Evolutionary conservation across 2,329 filamentous ascomycete genomes (phyloP), one percentile per base, ranked within the genome.

Genomic region (Podosphaera xanthii): DNA sequence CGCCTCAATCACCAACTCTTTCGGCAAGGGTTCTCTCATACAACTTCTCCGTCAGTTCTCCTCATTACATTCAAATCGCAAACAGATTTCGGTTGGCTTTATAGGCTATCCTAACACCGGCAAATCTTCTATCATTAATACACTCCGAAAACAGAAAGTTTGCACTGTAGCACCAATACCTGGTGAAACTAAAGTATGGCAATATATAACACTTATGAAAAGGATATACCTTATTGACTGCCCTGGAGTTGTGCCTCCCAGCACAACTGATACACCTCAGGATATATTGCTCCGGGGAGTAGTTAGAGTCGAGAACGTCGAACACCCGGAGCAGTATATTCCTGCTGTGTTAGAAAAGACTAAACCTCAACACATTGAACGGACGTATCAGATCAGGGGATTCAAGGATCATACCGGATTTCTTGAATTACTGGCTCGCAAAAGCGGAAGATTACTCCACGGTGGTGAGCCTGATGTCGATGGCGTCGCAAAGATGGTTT

Each of bases 81-180:
- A 97, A 71, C 92, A 98, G 70, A 90, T 98, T 56, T 91, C 86
- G 2, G 89, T 95, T 35, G 91, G 91, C 46, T 79, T 70, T 57
- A 70, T 70, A 49, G 84, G 84, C 33, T 92, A 92, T 64, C 92
- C 92, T 2, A 98, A 97, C 67, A 90, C 87, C 0, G 92, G 92
- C 66, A 98, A 98, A 72, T 94, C 87, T 2, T 92, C 87, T 50
- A 92, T 98, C 65, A 97, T 98, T 73, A 98, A 98, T 73, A 95
- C 91, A 0, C 75, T 98, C 2, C 80, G 89, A 53, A 91, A 89
- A 71, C 97, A 96, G 76, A 90, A 92, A 70, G 90, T 96, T 48
- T 90, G 90, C 73, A 92, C 78, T 14, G 88, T 94, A 2, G 92
- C 92, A 5, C 92, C 91, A 4, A 95, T 97, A 62, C 91, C 92